phyloP scores from a whole-genome alignment of 805 yeast genomes.

The Lipomyces sp. region DNA sequence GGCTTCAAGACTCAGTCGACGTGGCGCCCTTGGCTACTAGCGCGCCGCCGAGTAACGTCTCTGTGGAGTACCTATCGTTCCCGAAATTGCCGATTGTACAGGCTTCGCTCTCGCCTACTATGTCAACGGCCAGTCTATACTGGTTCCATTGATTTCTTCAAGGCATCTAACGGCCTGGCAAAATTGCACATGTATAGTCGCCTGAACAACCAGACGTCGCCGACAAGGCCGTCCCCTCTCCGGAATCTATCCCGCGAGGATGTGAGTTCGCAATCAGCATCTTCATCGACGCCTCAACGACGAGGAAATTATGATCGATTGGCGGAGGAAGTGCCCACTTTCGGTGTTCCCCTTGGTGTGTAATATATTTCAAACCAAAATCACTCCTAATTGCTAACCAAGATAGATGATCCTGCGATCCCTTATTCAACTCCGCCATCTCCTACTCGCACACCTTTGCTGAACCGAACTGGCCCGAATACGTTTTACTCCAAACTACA shows the following conservation, averaged over 20 bases:
- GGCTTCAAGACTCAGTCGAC: not conserved
- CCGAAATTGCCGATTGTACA: not conserved
- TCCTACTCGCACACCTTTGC: slow-evolving; percentile 24
- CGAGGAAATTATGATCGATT: slow-evolving; percentile 1
- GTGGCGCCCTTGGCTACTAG: not conserved
- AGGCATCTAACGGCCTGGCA: not conserved
- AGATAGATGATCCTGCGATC: slow-evolving; percentile 30
- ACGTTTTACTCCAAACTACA: not conserved
- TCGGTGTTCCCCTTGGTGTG: not conserved
- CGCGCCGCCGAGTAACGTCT: not conserved
- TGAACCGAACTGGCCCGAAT: slow-evolving; percentile 7
- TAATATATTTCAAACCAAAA: not conserved
- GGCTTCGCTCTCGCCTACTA: not conserved
- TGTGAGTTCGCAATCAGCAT: not conserved
- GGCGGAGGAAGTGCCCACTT: not conserved
- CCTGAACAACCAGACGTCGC: slow-evolving; percentile 13
- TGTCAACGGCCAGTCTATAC: not conserved
- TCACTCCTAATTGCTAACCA: not conserved
- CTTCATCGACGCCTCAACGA: slow-evolving; percentile 5
- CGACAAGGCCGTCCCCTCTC: not conserved
- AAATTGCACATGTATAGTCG: slow-evolving; percentile 8
- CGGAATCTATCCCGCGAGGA: slow-evolving; percentile 4
- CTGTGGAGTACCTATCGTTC: not conserved
- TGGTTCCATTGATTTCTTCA: not conserved
- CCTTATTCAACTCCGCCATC: slow-evolving; percentile 37